These are phyloP conservation scores for Claviceps cyperi DNA, from an alignment of 2,329 filamentous ascomycete genomes.

Conservation along the genomic window DNA sequence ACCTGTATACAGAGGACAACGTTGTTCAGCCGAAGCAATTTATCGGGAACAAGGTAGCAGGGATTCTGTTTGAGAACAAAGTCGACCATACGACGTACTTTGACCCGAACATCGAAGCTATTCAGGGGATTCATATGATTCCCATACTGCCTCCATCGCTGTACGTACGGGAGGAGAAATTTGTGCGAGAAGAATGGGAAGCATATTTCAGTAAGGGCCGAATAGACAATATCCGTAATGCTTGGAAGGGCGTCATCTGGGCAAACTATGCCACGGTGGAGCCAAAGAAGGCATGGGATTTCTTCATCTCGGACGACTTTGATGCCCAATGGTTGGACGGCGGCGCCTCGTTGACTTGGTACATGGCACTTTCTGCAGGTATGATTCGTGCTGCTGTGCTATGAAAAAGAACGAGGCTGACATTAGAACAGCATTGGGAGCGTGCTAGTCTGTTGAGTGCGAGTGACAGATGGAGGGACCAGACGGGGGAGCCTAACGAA, in stretches of 20 bases:
- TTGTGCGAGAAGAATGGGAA: conserved; percentile 74
- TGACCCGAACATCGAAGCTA: conserved; percentile 54
- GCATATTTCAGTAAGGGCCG: conserved; percentile 58
- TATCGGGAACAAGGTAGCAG: conserved; percentile 59
- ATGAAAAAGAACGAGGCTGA: background rate
- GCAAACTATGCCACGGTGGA: conserved; percentile 71
- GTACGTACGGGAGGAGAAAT: conserved; percentile 49
- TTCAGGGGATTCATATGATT: conserved; percentile 73
- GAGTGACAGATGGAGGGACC: background rate
- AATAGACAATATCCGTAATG: conserved; percentile 50
- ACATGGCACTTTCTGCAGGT: conserved; percentile 65
- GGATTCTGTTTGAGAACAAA: conserved; percentile 85
- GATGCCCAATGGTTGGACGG: conserved; percentile 60
- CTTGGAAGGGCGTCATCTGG: conserved; percentile 77
- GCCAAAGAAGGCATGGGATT: conserved; percentile 53
- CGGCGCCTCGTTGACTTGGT: conserved; percentile 75
- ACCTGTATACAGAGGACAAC: conserved; percentile 62
- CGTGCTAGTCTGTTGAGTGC: background rate
- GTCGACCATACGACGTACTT: conserved; percentile 89
- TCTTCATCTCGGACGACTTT: conserved; percentile 56
- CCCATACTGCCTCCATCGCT: conserved; percentile 56
- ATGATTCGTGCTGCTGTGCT: conserved; percentile 10
- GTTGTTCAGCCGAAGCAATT: conserved; percentile 58
- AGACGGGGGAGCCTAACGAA: too few species aligned
- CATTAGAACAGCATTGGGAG: conserved; percentile 4